These are phyloP conservation scores for Chlorella sp. DNA, from an alignment of 139 green algal genomes.

Conservation along the genomic window DNA sequence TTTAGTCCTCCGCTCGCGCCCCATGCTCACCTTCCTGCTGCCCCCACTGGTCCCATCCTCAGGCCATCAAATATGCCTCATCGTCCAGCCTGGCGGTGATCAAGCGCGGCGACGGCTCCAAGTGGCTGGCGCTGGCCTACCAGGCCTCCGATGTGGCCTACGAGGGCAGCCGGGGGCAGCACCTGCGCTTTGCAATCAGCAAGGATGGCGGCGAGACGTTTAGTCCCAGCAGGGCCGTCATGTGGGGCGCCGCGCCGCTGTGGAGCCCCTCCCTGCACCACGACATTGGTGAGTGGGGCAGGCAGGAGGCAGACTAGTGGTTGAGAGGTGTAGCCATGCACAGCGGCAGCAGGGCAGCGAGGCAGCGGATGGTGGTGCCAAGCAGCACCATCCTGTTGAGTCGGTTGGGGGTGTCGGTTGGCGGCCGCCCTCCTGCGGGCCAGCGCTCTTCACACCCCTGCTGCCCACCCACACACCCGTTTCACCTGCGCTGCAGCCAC, in stretches of 20 bases:
- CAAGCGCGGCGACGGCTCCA: not conserved
- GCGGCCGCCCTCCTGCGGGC: too few relatives aligned
- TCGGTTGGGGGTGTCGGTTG: too few relatives aligned
- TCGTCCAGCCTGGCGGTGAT: constrained; percentile 24
- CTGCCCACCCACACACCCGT: too few relatives aligned
- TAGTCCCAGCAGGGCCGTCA: not conserved
- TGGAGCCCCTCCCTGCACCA: constrained; percentile 49
- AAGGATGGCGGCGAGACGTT: constrained; percentile 45
- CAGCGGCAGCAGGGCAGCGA: not conserved
- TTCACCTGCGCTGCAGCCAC: not conserved
- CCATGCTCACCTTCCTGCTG: too few relatives aligned
- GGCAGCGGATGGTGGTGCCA: too few relatives aligned
- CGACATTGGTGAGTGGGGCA: constrained; percentile 17
- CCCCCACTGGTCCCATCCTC: too few relatives aligned
- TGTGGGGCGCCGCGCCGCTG: constrained; percentile 37
- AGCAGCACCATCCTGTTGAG: not conserved
- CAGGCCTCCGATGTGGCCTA: constrained; percentile 21
- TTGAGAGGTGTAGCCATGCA: not conserved
- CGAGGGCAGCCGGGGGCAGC: constrained; percentile 36
- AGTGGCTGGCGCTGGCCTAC: constrained; percentile 37
- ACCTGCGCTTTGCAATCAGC: constrained; percentile 33
- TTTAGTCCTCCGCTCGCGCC: too few relatives aligned
- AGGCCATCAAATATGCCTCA: constrained; percentile 33
- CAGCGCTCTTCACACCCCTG: too few relatives aligned
- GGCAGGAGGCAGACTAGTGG: too few relatives aligned